A percentile compares a stretch with the other conserved stretches of the same genome.
Evolutionary conservation across 73 alveolate species (phyloP).

Genomic region (Tetrahymena elliotti): DNA sequence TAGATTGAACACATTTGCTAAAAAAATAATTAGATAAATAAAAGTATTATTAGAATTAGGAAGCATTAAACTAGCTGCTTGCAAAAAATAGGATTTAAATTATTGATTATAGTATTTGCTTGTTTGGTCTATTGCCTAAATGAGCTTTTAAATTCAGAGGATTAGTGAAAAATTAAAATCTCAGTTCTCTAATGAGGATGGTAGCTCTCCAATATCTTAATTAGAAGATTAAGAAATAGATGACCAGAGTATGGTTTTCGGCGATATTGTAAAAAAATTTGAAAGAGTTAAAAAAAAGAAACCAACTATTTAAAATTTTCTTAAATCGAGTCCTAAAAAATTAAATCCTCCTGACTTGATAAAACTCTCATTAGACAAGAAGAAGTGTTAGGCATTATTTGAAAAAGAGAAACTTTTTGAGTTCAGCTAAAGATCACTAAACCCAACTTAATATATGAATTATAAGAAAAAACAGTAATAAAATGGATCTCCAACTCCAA

Average conservation of each 20-base stretch:
- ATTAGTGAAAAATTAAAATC: background rate
- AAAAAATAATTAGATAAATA: too few relatives aligned
- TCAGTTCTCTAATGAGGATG: background rate
- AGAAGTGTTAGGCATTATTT: background rate
- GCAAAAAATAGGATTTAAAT: background rate
- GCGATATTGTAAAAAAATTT: background rate
- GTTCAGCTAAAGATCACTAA: background rate
- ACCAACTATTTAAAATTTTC: background rate
- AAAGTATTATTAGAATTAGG: too few relatives aligned
- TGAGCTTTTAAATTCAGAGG: background rate
- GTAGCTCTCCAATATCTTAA: background rate
- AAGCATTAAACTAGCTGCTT: too few relatives aligned
- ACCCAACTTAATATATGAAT: background rate
- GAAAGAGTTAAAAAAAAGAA: background rate
- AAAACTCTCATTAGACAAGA: background rate
- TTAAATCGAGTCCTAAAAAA: background rate
- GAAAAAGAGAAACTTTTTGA: background rate
- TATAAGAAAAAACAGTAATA: background rate
- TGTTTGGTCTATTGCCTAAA: background rate
- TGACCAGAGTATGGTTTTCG: background rate
- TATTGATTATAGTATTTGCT: background rate
- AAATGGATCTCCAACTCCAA: background rate
- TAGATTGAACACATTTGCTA: background rate
- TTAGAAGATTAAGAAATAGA: background rate
- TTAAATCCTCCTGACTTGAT: background rate